Evolutionary conservation across 164 flowering plant genomes (phyloP).

Genomic region (Brasenia schreberi): DNA sequence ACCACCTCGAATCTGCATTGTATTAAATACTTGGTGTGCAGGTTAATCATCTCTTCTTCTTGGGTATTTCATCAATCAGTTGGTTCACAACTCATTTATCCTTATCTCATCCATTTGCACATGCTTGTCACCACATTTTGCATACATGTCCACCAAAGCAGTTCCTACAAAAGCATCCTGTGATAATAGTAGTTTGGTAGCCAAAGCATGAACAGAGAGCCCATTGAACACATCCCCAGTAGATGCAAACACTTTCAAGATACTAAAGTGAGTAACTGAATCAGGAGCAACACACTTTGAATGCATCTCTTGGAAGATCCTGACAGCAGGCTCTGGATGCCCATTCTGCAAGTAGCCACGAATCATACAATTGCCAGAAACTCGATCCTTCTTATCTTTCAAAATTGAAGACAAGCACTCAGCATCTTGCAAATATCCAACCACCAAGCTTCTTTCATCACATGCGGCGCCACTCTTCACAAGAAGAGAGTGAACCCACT

Average conservation of each 20-base stretch:
- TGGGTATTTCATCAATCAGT: too few species aligned
- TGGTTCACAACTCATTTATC: too few species aligned
- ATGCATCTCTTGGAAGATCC: slow-evolving; percentile 7
- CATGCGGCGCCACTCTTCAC: slow-evolving; percentile 3
- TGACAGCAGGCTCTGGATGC: background rate
- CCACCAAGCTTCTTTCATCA: slow-evolving; percentile 21
- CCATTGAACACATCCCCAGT: slow-evolving; percentile 2
- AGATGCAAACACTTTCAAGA: slow-evolving; percentile 9
- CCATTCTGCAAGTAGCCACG: slow-evolving; percentile 6
- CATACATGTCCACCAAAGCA: slow-evolving; percentile 12
- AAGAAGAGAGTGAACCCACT: slow-evolving; percentile 6
- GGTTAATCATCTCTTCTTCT: too few species aligned
- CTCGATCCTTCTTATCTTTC: slow-evolving; percentile 1
- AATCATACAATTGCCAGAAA: slow-evolving; percentile 15
- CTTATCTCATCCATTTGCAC: too few species aligned
- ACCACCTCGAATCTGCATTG: too few species aligned
- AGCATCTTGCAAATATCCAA: slow-evolving; percentile 1
- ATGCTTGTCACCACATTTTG: slow-evolving; percentile 14
- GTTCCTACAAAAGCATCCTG: slow-evolving; percentile 7
- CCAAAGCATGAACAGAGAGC: slow-evolving; percentile 4
- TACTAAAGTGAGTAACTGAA: slow-evolving; percentile 8
- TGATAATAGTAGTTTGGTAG: background rate
- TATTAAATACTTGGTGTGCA: too few species aligned
- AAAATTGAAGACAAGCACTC: slow-evolving; percentile 6
- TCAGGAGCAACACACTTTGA: slow-evolving; percentile 1